Evolutionary conservation across 2,329 filamentous ascomycete species (phyloP).

Genomic region (Periconia sp.): DNA sequence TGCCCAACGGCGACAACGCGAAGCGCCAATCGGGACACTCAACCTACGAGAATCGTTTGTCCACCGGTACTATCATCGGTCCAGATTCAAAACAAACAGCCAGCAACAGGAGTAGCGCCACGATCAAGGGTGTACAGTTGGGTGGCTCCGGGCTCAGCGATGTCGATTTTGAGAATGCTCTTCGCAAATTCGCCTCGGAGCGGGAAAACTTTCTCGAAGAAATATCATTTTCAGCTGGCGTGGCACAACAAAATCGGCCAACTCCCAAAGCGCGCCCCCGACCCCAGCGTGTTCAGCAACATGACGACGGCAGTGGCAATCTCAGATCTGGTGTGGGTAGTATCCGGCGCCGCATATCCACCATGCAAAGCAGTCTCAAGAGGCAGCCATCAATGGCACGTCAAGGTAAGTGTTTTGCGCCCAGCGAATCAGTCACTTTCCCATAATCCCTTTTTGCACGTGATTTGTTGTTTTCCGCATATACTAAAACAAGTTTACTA

Average conservation of each 20-base stretch:
- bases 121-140: slow-evolving; percentile 55
- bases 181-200: slow-evolving; percentile 94
- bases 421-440: neutral
- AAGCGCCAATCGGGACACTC: slow-evolving; percentile 43
- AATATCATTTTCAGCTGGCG: slow-evolving; percentile 81
- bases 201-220: slow-evolving; percentile 92
- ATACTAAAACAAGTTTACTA: neutral
- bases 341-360: slow-evolving; percentile 88
- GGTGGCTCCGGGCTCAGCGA: slow-evolving; percentile 59
- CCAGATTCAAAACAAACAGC: slow-evolving; percentile 50
- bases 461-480: slow-evolving; percentile 22
- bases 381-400: slow-evolving; percentile 77
- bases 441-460: slow-evolving; percentile 13
- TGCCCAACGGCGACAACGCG: slow-evolving; percentile 41
- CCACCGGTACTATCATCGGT: slow-evolving; percentile 53
- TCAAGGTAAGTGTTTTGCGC: slow-evolving; percentile 61
- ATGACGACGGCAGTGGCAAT: slow-evolving; percentile 57
- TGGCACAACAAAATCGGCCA: slow-evolving; percentile 52
- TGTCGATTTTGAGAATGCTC: slow-evolving; percentile 89
- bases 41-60: slow-evolving; percentile 53
- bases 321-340: slow-evolving; percentile 72
- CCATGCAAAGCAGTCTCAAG: slow-evolving; percentile 88
- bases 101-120: slow-evolving; percentile 67
- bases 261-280: slow-evolving; percentile 74
- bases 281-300: slow-evolving; percentile 36